Percentiles rank a stretch among this genome's conserved stretches.
Evolutionary conservation across 108 stramenopile species (phyloP).

Genomic region (Aurantiochytrium sp.): DNA sequence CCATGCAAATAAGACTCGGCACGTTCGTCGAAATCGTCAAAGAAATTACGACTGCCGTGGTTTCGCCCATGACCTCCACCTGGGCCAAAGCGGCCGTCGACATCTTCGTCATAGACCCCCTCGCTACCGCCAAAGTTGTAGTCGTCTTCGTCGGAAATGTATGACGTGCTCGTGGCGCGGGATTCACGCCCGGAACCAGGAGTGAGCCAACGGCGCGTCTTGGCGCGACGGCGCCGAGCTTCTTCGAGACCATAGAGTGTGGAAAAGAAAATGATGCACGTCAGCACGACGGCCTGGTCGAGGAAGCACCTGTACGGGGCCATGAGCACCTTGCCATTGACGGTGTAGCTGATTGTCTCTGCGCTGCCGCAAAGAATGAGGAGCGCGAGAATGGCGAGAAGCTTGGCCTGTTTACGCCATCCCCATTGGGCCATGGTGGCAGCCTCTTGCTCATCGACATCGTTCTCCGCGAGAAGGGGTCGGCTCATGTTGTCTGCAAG

Average conservation of each 20-base stretch:
- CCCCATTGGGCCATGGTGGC: not conserved
- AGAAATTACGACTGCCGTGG: too few species aligned
- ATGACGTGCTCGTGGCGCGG: not conserved
- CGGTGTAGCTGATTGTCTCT: not conserved
- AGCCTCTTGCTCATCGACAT: not conserved
- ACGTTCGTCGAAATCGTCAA: too few species aligned
- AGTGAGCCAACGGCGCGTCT: not conserved
- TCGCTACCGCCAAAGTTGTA: not conserved
- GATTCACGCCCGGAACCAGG: not conserved
- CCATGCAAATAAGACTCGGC: not conserved
- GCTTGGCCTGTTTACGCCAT: not conserved
- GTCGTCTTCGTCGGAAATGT: not conserved
- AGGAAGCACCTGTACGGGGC: constrained; percentile 12
- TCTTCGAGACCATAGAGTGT: not conserved
- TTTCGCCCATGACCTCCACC: too few species aligned
- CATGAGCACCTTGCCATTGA: not conserved
- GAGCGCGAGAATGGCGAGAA: not conserved
- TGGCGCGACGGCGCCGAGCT: not conserved
- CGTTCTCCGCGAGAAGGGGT: not conserved
- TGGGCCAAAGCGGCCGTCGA: not conserved
- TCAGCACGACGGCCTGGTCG: not conserved
- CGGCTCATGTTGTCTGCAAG: too few species aligned
- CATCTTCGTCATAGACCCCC: not conserved
- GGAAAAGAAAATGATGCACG: not conserved
- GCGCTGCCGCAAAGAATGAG: not conserved